These are phyloP conservation scores for Hsuehochloa calcarea DNA, from an alignment of 176 grass and related monocot species.

Conservation along the genomic window DNA sequence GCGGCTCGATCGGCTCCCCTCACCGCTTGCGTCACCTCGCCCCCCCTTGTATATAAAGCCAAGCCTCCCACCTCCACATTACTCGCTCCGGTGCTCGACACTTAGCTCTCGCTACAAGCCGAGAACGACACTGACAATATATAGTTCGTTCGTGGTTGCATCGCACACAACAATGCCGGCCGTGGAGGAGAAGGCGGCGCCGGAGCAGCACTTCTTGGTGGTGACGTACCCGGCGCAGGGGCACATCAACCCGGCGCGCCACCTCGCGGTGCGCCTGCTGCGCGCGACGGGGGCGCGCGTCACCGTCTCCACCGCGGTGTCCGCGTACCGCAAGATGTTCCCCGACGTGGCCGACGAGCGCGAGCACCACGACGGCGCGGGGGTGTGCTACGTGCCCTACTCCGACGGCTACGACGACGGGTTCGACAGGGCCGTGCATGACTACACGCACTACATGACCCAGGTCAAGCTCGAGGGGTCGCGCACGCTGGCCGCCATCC, in stretches of 20 bases:
- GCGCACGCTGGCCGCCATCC: conserved; percentile 28
- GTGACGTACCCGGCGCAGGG: conserved; percentile 50
- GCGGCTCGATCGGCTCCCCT: not conserved
- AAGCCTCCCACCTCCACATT: too few species aligned
- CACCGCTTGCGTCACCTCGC: conserved; percentile 38
- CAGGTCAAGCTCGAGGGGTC: conserved; percentile 10
- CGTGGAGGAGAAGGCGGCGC: conserved; percentile 13
- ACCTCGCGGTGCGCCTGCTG: conserved; percentile 47
- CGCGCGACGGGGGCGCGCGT: conserved; percentile 33
- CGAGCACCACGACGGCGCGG: conserved; percentile 24
- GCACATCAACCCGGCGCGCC: conserved; percentile 72
- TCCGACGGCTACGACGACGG: conserved; percentile 62
- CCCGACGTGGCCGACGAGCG: not conserved
- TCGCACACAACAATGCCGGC: conserved; percentile 22
- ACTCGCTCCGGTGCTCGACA: too few species aligned
- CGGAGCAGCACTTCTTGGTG: conserved; percentile 53
- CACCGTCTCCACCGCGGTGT: conserved; percentile 58
- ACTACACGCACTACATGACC: conserved; percentile 21
- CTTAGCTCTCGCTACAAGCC: too few species aligned
- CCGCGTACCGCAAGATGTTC: conserved; percentile 52
- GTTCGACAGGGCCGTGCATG: not conserved
- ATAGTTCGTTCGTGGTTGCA: not conserved
- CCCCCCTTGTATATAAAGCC: not conserved
- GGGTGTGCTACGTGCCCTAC: conserved; percentile 43
- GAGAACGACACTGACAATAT: not conserved